phyloP scores from a whole-genome alignment of 164 flowering plant species.

The Sedum album region DNA sequence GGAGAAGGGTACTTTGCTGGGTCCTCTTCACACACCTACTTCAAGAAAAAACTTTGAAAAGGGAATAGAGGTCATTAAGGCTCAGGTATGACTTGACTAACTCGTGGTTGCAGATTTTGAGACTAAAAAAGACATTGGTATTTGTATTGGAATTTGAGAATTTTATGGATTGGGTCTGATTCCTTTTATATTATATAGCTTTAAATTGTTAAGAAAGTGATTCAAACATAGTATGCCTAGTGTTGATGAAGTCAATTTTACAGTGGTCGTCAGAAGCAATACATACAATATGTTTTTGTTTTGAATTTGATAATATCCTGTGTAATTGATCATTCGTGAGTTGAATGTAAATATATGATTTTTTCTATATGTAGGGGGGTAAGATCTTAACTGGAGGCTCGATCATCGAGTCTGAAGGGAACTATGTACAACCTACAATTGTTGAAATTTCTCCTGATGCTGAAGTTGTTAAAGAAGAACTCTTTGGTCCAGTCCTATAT shows the following conservation, averaged over 20 bases:
- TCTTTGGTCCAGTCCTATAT: constrained; percentile 92
- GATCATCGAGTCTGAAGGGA: constrained; percentile 67
- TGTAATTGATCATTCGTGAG: neutral
- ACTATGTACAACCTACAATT: constrained; percentile 90
- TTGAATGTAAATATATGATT: no score
- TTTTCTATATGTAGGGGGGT: constrained; percentile 98
- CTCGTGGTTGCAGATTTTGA: neutral
- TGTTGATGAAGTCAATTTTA: neutral
- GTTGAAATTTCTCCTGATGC: constrained; percentile 80
- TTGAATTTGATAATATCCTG: neutral
- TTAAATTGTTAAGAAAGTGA: neutral
- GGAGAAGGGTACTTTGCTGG: constrained; percentile 81
- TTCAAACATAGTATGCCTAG: neutral
- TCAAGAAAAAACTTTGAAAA: constrained; percentile 75
- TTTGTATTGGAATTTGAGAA: neutral
- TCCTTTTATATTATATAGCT: neutral
- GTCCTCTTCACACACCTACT: constrained; percentile 77
- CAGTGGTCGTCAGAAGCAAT: neutral
- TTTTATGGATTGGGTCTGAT: neutral
- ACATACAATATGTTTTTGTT: neutral
- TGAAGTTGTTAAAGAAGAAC: constrained; percentile 81
- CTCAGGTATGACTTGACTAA: constrained; percentile 51
- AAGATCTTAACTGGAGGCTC: constrained; percentile 79
- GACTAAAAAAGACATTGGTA: neutral
- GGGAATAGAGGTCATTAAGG: constrained; percentile 73